Conservation (phyloP, 306 rosid species). For the Hippophae rhamnoides region DNA sequence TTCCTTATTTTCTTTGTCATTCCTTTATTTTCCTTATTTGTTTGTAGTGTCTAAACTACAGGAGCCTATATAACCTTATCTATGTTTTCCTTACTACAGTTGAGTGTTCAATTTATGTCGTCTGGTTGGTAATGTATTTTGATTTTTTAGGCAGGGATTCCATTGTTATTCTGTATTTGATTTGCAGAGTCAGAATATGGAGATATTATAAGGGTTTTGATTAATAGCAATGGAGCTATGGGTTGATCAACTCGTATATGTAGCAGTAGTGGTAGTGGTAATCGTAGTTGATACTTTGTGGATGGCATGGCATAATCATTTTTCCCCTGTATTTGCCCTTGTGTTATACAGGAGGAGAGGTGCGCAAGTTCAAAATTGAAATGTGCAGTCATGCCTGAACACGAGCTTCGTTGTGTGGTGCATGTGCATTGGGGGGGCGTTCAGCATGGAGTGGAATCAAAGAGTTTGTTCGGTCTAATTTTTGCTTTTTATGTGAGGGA, state of each 20-base stretch:
- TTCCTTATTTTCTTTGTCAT: background rate
- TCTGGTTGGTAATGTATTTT: conserved; percentile 9
- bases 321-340: conserved; percentile 99
- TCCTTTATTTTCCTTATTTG: background rate
- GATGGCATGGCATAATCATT: conserved; percentile 99
- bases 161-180: conserved; percentile 31
- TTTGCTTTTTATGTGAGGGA: conserved; percentile 16
- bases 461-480: conserved; percentile 41
- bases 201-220: conserved; percentile 13
- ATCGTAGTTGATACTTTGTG: conserved; percentile 60
- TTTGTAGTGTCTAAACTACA: conserved; percentile 54
- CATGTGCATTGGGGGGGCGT: conserved; percentile 38
- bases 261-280: conserved; percentile 88
- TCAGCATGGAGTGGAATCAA: conserved; percentile 43
- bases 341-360: conserved; percentile 99
- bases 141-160: conserved; percentile 17
- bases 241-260: conserved; percentile 64
- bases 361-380: conserved; percentile 49
- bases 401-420: conserved; percentile 31
- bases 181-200: conserved; percentile 59
- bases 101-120: conserved; percentile 23
- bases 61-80: conserved; percentile 36
- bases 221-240: background rate
- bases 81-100: conserved; percentile 52
- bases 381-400: conserved; percentile 91